Evolutionary conservation across 371 early-diverging fungal species (phyloP).

Genomic region (Mucor lusitanicus): DNA sequence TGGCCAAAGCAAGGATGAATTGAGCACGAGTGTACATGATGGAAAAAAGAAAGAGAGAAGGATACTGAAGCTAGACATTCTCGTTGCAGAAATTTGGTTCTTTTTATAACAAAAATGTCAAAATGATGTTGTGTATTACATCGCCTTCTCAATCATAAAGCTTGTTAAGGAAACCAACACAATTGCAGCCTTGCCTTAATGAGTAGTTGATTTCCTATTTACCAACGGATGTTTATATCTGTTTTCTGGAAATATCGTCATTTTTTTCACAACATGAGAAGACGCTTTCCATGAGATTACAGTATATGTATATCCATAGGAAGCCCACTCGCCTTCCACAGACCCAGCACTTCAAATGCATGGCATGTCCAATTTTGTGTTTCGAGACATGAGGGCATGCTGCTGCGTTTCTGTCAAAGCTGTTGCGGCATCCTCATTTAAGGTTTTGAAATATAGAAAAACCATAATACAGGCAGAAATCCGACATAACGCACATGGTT

Average conservation of each 20-base stretch:
- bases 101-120: neutral
- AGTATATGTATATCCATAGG: too few species aligned
- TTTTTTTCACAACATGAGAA: neutral
- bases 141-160: neutral
- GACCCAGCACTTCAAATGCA: neutral
- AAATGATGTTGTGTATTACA: neutral
- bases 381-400: neutral
- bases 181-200: neutral
- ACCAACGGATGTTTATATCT: neutral
- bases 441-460: neutral
- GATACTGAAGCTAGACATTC: neutral
- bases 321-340: too few species aligned
- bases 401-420: too few species aligned
- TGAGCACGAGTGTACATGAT: slow-evolving; percentile 5
- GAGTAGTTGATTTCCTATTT: neutral
- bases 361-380: neutral
- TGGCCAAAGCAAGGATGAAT: neutral
- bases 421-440: neutral
- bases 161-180: neutral
- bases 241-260: neutral
- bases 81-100: neutral
- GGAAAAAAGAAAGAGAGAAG: neutral
- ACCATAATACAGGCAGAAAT: neutral
- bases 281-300: neutral
- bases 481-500: neutral